Percentiles rank a stretch among this genome's conserved stretches.
Evolutionary conservation across 768 basidiomycete species (phyloP).

Genomic region (Ephemerocybe angulata): DNA sequence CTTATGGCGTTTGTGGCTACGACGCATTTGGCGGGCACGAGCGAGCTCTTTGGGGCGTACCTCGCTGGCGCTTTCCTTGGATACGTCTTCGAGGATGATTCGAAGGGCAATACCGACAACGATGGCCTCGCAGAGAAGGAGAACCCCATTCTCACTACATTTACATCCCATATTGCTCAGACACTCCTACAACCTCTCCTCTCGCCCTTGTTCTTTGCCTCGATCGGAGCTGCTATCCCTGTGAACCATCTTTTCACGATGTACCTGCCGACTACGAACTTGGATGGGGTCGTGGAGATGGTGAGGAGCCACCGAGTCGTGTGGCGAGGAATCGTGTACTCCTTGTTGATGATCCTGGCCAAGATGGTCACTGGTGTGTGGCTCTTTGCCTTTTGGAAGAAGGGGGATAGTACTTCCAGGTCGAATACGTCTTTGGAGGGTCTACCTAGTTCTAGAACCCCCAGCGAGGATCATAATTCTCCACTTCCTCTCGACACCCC

Average conservation of each 20-base stretch:
- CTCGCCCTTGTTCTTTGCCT: slow-evolving; percentile 64
- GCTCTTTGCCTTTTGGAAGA: slow-evolving; percentile 27
- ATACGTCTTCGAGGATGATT: slow-evolving; percentile 23
- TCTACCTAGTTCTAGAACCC: no score
- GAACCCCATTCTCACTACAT: slow-evolving; percentile 31
- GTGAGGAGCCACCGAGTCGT: slow-evolving; percentile 25
- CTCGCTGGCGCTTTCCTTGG: slow-evolving; percentile 50
- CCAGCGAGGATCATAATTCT: no score
- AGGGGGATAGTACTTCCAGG: no score
- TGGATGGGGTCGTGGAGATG: background rate
- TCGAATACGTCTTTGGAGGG: no score
- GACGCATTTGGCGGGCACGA: slow-evolving; percentile 52
- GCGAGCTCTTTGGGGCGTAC: slow-evolving; percentile 61
- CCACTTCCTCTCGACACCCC: no score
- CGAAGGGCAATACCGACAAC: background rate
- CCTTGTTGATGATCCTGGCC: slow-evolving; percentile 52
- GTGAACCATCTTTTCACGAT: slow-evolving; percentile 39
- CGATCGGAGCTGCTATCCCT: slow-evolving; percentile 58
- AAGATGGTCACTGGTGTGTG: slow-evolving; percentile 50
- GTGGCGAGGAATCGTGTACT: slow-evolving; percentile 57
- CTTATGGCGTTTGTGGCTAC: slow-evolving; percentile 46
- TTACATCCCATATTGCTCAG: slow-evolving; percentile 19
- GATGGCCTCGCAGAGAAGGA: background rate
- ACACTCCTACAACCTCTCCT: slow-evolving; percentile 22
- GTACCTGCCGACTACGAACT: slow-evolving; percentile 18